A percentile compares a stretch with the other conserved stretches of the same genome.
Evolutionary conservation across 441 rosid species (phyloP).

Genomic region (Omphalea diandra): DNA sequence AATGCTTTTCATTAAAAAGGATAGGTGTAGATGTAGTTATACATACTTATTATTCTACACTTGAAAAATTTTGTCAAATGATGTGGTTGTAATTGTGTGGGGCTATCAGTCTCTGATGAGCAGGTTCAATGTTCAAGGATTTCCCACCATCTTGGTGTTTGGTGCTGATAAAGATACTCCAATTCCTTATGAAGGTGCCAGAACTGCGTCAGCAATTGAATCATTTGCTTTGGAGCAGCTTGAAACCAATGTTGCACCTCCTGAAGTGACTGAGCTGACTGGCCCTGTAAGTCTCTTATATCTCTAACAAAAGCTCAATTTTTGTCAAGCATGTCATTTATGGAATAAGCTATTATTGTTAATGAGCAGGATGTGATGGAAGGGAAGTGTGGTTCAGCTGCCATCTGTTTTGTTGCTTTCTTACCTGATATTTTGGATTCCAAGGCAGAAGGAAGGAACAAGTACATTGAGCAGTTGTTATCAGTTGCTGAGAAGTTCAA

Average conservation of each 20-base stretch:
- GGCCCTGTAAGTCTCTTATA: slow-evolving; percentile 54
- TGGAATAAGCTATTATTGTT: slow-evolving; percentile 8
- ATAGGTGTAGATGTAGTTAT: slow-evolving; percentile 3
- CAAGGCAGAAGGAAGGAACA: slow-evolving; percentile 97
- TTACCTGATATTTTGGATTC: slow-evolving; percentile 95
- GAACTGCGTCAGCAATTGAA: slow-evolving; percentile 88
- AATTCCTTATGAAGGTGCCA: slow-evolving; percentile 83
- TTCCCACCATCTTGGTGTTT: slow-evolving; percentile 93
- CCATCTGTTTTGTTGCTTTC: slow-evolving; percentile 95
- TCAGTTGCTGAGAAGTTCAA: slow-evolving; percentile 91
- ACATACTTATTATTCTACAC: neutral
- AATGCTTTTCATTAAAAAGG: slow-evolving; percentile 6
- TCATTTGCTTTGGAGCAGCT: slow-evolving; percentile 87
- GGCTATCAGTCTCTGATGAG: slow-evolving; percentile 84
- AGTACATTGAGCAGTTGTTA: slow-evolving; percentile 72
- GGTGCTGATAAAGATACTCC: slow-evolving; percentile 93
- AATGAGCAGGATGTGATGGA: slow-evolving; percentile 73
- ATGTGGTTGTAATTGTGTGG: slow-evolving; percentile 24
- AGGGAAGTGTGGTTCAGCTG: slow-evolving; percentile 90
- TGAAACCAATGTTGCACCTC: slow-evolving; percentile 81
- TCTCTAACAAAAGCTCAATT: slow-evolving; percentile 10
- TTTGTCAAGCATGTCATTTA: neutral
- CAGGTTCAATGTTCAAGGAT: slow-evolving; percentile 98
- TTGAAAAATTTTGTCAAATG: too few species aligned
- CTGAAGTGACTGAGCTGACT: slow-evolving; percentile 87